These are phyloP conservation scores for Trichoderma guizhouense DNA, from an alignment of 2,329 filamentous ascomycete species.

Conservation along the genomic window DNA sequence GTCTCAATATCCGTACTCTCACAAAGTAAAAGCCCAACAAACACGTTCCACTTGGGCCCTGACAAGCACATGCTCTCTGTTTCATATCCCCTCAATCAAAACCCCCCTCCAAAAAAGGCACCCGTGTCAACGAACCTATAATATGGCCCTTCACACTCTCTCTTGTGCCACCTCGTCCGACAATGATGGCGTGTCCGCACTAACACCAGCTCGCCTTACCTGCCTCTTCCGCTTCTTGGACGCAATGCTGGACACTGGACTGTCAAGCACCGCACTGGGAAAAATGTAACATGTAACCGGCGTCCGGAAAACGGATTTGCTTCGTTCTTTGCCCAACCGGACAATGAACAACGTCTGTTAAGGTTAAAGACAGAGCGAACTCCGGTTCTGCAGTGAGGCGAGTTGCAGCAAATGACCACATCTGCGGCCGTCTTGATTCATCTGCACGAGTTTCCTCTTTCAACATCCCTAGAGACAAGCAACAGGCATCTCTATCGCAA, in stretches of 20 bases:
- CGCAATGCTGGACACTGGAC: not conserved
- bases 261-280: not conserved
- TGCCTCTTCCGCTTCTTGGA: slow-evolving; percentile 7
- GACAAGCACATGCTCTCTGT: not conserved
- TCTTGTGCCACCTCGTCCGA: not conserved
- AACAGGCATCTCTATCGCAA: not conserved
- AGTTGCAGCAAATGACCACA: slow-evolving; percentile 8
- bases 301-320: not conserved
- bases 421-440: slow-evolving; percentile 19
- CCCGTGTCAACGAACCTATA: not conserved
- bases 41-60: not conserved
- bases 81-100: not conserved
- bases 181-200: slow-evolving; percentile 4
- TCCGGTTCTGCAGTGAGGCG: slow-evolving; percentile 4
- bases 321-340: not conserved
- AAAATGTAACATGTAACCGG: not conserved
- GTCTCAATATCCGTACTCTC: not conserved
- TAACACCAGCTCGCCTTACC: slow-evolving; percentile 7
- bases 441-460: not conserved
- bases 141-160: not conserved
- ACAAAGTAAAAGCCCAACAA: not conserved
- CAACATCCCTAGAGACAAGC: no score
- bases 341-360: not conserved
- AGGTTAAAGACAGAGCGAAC: not conserved
- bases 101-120: not conserved